Evolutionary conservation across 78 protist species (phyloP).

Genomic region (Blattamonas nauphoetae): DNA sequence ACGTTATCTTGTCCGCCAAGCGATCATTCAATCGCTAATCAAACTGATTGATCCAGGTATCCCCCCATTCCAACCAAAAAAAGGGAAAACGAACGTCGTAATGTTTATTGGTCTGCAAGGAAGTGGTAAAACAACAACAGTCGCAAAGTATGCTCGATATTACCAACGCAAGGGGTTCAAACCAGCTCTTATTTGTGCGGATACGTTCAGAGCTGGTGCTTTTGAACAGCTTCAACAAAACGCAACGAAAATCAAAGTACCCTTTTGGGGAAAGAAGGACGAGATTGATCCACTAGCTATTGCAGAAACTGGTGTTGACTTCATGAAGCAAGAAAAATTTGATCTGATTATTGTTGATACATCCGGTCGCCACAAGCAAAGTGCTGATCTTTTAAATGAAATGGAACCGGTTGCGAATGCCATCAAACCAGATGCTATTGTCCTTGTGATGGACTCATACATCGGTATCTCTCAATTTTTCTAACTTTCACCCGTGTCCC

Average conservation of each 20-base stretch:
- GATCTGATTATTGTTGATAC: slow-evolving; percentile 97
- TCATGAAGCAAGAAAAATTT: slow-evolving; percentile 54
- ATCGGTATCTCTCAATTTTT: slow-evolving; percentile 81
- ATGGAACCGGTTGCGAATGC: slow-evolving; percentile 61
- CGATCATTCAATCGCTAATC: background rate
- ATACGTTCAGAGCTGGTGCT: slow-evolving; percentile 98
- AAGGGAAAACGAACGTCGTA: slow-evolving; percentile 72
- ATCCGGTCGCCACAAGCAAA: slow-evolving; percentile 92
- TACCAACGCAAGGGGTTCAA: slow-evolving; percentile 81
- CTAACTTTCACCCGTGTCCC: no score
- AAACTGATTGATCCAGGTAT: slow-evolving; percentile 15
- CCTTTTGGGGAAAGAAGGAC: slow-evolving; percentile 77
- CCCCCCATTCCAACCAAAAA: slow-evolving; percentile 62
- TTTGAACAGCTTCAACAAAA: slow-evolving; percentile 95
- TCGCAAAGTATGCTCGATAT: slow-evolving; percentile 71
- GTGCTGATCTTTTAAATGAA: slow-evolving; percentile 81
- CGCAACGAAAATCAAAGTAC: slow-evolving; percentile 83
- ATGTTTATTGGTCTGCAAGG: slow-evolving; percentile 99
- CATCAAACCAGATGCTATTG: slow-evolving; percentile 71
- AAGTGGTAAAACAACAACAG: slow-evolving; percentile 74
- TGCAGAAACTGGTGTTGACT: slow-evolving; percentile 82
- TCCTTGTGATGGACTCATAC: slow-evolving; percentile 89
- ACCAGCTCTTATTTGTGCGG: slow-evolving; percentile 89
- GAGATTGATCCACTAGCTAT: slow-evolving; percentile 85
- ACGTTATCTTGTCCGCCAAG: slow-evolving; percentile 8